Evolutionary conservation across 2,329 filamentous ascomycete genomes (phyloP).

Genomic region (Dichotomopilus funicola): DNA sequence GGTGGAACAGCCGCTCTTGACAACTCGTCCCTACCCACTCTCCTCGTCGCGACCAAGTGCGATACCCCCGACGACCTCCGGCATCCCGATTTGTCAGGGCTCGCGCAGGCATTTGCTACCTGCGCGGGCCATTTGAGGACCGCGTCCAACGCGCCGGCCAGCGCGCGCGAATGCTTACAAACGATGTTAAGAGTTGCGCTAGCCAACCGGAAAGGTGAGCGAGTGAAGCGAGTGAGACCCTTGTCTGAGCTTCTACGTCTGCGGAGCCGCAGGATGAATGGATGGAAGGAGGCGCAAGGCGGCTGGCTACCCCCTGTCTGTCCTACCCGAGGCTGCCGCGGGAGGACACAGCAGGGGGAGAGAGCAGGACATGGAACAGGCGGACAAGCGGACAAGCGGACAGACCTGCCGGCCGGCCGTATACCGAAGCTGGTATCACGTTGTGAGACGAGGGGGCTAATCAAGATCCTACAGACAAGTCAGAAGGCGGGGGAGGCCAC

Average conservation of each 20-base stretch:
- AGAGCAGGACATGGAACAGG: too few species aligned
- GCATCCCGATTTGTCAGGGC: constrained; percentile 61
- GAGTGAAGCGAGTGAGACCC: not conserved
- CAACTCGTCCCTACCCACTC: constrained; percentile 65
- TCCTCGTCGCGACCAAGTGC: constrained; percentile 86
- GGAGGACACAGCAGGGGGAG: too few species aligned
- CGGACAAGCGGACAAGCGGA: not conserved
- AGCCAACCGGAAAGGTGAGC: constrained; percentile 59
- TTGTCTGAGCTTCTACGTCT: not conserved
- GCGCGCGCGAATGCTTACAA: constrained; percentile 68
- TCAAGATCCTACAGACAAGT: constrained; percentile 28
- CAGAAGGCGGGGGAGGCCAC: constrained; percentile 35
- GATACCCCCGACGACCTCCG: constrained; percentile 66
- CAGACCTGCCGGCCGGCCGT: not conserved
- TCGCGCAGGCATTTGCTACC: constrained; percentile 58
- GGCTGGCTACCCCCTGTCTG: not conserved
- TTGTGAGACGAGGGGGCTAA: constrained; percentile 16
- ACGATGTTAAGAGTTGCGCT: constrained; percentile 68
- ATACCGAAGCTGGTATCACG: not conserved
- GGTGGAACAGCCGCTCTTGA: constrained; percentile 59
- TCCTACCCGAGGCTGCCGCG: not conserved
- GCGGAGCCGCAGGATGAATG: not conserved
- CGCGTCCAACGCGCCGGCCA: constrained; percentile 62
- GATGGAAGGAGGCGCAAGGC: too few species aligned
- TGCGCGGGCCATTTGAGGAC: constrained; percentile 69